Evolutionary conservation across 2,329 filamentous ascomycete species (phyloP), one percentile per base, ranked within the genome.

Genomic region (Coniochaeta prunicola): DNA sequence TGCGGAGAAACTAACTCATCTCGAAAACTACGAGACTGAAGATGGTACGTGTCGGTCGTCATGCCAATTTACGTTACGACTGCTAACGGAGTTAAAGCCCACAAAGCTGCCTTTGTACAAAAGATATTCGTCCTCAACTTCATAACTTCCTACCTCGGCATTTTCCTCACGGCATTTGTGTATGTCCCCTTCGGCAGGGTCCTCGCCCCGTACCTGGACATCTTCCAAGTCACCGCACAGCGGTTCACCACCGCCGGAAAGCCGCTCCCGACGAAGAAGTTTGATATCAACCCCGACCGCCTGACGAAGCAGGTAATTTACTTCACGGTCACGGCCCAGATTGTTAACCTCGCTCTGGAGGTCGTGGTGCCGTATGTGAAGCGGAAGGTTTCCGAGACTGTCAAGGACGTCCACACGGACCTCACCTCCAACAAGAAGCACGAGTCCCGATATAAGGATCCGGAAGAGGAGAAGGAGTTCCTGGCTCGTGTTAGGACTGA

Each of bases 101-200:
- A 96, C 67, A 86, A 96, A 61, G 85, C 89, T 21, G 89, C 92
- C 1, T 83, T 96, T 69, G 91, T 94, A 0, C 87, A 90, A 60
- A 99, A 99, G 77, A 89, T 96, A 34, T 97, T 99, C 68, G 86
- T 97, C 15, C 84, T 97, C 68, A 96, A 97, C 77, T 96, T 97
- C 74, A 93, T 97, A 74, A 96, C 92, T 6, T 96, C 92, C 0
- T 97, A 97, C 71, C 85, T 96, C 57, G 90, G 91, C 1, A 87
- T 96, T n/a, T 87, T 96, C 69, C 82, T 97, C 19, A 97, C 92
- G 0, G 91, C 92, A 0, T 97, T 97, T 66, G 86, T 97, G 62
- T 97, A 97, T 67, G 90, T 96, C 21, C 93, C 93, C 0, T 97
- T 97, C 66, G 93, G 91, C 15, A 85, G 86, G 60, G 74, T 91